Evolutionary conservation across 2,329 filamentous ascomycete species (phyloP).

Genomic region (Rhynchosporium graminicola): DNA sequence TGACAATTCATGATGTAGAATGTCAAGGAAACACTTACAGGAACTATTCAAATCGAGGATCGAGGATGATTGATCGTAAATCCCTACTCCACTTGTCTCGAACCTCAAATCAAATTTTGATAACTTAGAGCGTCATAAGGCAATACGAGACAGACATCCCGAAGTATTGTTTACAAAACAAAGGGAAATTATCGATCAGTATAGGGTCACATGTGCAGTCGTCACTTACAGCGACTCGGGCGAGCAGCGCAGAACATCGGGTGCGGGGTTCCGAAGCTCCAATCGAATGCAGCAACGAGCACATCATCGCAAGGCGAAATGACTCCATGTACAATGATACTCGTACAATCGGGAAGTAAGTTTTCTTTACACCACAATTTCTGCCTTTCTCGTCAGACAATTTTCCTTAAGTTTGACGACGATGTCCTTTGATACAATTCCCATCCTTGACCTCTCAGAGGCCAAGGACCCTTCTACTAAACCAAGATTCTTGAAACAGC

Average conservation of each 20-base stretch:
- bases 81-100: too few relatives aligned
- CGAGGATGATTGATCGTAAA: too few relatives aligned
- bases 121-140: too few relatives aligned
- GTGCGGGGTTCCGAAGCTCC: slow-evolving; percentile 10
- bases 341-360: slow-evolving; percentile 4
- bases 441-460: slow-evolving; percentile 72
- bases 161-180: too few relatives aligned
- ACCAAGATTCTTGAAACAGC: slow-evolving; percentile 66
- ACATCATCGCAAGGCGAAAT: slow-evolving; percentile 9
- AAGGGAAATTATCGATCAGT: not conserved
- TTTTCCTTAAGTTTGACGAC: slow-evolving; percentile 7
- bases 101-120: too few relatives aligned
- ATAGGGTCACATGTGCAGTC: not conserved
- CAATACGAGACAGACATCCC: too few relatives aligned
- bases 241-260: too few relatives aligned
- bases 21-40: too few relatives aligned
- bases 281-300: slow-evolving; percentile 7
- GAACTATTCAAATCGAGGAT: too few relatives aligned
- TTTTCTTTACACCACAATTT: not conserved
- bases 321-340: not conserved
- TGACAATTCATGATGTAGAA: too few relatives aligned
- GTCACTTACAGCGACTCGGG: not conserved
- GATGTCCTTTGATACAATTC: slow-evolving; percentile 67
- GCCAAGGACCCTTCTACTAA: slow-evolving; percentile 67
- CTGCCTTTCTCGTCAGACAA: not conserved